phyloP scores from a whole-genome alignment of 2,329 filamentous ascomycete species.

The Lecanicillium sp. region DNA sequence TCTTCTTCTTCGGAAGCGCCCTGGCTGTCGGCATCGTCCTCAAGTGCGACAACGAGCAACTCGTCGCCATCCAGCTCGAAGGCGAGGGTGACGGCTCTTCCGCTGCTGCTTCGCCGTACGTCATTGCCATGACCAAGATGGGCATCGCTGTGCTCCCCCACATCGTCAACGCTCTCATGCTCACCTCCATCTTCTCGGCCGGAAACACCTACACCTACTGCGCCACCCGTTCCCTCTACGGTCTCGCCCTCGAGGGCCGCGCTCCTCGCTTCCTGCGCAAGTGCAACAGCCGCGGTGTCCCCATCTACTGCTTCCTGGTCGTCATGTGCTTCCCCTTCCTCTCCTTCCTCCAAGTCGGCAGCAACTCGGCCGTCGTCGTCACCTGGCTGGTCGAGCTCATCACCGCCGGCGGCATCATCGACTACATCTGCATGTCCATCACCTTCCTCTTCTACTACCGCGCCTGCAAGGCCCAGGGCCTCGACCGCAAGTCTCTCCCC shows the following conservation, averaged over 20 bases:
- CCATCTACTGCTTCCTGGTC: constrained; percentile 50
- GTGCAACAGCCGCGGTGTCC: constrained; percentile 55
- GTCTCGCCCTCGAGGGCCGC: constrained; percentile 44
- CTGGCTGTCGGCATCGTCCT: constrained; percentile 61
- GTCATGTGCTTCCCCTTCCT: constrained; percentile 49
- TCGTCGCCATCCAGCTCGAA: constrained; percentile 44
- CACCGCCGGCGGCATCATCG: constrained; percentile 53
- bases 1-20: constrained; percentile 66
- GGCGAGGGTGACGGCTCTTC: constrained; percentile 28
- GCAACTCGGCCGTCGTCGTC: constrained; percentile 42
- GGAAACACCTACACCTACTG: constrained; percentile 49
- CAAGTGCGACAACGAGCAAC: constrained; percentile 54
- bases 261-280: constrained; percentile 48
- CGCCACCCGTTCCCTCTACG: constrained; percentile 44
- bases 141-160: constrained; percentile 48
- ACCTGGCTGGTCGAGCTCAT: constrained; percentile 51
- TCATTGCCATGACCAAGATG: constrained; percentile 55
- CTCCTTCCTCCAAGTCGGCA: constrained; percentile 46
- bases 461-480: constrained; percentile 46
- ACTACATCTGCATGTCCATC: constrained; percentile 50
- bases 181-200: constrained; percentile 39
- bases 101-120: constrained; percentile 55
- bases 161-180: constrained; percentile 49
- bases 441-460: constrained; percentile 44
- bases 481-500: constrained; percentile 47